Percentiles rank a stretch among this genome's conserved stretches.
phyloP scores from a whole-genome alignment of 441 rosid genomes.

The Jatropha podagrica region DNA sequence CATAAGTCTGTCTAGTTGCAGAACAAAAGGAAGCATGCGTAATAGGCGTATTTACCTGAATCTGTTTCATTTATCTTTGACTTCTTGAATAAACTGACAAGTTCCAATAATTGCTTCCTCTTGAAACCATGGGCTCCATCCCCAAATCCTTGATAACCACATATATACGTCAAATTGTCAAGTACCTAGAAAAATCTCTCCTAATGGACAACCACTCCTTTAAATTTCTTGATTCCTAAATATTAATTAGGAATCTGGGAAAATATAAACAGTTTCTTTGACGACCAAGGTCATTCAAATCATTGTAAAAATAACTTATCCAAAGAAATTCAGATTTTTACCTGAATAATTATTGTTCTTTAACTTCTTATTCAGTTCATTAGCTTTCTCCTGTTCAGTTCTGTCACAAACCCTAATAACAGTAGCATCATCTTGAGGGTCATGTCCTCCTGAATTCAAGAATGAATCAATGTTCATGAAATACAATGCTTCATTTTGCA shows the following conservation, averaged over 20 bases:
- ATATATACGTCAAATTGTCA: too few species aligned
- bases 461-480: neutral
- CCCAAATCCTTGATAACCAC: neutral
- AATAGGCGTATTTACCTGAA: slow-evolving; percentile 26
- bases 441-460: slow-evolving; percentile 35
- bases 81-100: slow-evolving; percentile 45
- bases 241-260: neutral
- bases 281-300: neutral
- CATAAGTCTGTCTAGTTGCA: neutral
- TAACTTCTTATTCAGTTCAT: slow-evolving; percentile 39
- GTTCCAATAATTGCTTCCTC: slow-evolving; percentile 50
- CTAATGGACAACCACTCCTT: neutral
- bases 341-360: slow-evolving; percentile 43
- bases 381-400: slow-evolving; percentile 9
- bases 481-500: neutral
- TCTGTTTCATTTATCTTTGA: slow-evolving; percentile 38
- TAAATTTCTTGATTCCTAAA: neutral
- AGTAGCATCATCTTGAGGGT: slow-evolving; percentile 19
- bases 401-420: neutral
- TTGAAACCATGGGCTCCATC: slow-evolving; percentile 24
- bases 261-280: neutral
- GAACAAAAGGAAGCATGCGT: too few species aligned
- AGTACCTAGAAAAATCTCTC: too few species aligned
- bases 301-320: neutral
- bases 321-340: slow-evolving; percentile 7